Evolutionary conservation across 768 basidiomycete species (phyloP).

Genomic region (Lentinus brumalis): DNA sequence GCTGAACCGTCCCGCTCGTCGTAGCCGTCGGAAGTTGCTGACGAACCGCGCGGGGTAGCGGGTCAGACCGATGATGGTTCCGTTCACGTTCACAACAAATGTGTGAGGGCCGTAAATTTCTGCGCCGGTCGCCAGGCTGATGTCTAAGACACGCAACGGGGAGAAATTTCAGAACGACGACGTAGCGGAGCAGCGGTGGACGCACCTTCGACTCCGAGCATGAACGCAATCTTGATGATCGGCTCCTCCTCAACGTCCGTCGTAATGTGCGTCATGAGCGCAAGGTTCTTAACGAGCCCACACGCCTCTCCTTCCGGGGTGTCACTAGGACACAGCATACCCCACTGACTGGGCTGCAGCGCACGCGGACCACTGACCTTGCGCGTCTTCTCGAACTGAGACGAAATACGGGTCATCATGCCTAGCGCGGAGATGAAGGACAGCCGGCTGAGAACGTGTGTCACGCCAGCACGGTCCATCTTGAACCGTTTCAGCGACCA

Average conservation of each 20-base stretch:
- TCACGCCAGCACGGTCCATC: constrained; percentile 98
- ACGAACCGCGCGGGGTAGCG: constrained; percentile 86
- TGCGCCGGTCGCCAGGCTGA: constrained; percentile 86
- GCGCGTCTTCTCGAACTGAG: constrained; percentile 98
- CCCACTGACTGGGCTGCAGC: constrained; percentile 98
- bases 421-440: constrained; percentile 97
- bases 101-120: constrained; percentile 95
- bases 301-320: constrained; percentile 99
- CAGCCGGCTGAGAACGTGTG: constrained; percentile 93
- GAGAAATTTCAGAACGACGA: constrained; percentile 6
- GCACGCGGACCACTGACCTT: constrained; percentile 98
- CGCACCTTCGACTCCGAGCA: constrained; percentile 96
- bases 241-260: constrained; percentile 98
- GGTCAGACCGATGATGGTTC: constrained; percentile 92
- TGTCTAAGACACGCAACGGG: constrained; percentile 55
- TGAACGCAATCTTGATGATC: constrained; percentile 83
- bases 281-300: constrained; percentile 96
- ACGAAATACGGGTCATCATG: constrained; percentile 99
- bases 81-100: constrained; percentile 96
- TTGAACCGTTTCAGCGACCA: constrained; percentile 99
- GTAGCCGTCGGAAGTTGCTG: constrained; percentile 84
- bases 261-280: constrained; percentile 99
- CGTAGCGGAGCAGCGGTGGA: constrained; percentile 5
- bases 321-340: constrained; percentile 96
- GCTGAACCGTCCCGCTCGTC: constrained; percentile 88